phyloP scores from a whole-genome alignment of 2,329 filamentous ascomycete species.

The Alternaria alternata region DNA sequence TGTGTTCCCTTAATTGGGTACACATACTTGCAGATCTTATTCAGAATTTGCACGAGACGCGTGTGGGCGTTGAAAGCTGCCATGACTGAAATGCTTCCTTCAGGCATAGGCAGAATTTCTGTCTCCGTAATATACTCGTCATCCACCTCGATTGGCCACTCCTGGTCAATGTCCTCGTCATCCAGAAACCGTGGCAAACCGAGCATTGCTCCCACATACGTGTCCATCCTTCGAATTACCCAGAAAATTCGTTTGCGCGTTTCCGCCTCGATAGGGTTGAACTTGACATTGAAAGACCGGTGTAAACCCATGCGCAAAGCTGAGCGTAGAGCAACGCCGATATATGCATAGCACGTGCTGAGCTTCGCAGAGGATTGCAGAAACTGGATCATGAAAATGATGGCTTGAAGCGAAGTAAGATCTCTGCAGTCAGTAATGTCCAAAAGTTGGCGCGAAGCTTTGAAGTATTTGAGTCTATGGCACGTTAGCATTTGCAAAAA shows the following conservation, averaged over 20 bases:
- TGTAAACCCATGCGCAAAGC: conserved; percentile 61
- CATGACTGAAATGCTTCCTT: conserved; percentile 64
- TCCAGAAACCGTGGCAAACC: conserved; percentile 59
- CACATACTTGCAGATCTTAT: conserved; percentile 70
- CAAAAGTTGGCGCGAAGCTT: conserved; percentile 57
- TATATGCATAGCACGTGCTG: conserved; percentile 62
- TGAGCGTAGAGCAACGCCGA: conserved; percentile 60
- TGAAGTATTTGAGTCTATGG: conserved; percentile 58
- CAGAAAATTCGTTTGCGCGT: conserved; percentile 61
- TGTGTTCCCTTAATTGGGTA: conserved; percentile 67
- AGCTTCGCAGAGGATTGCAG: conserved; percentile 62
- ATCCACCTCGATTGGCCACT: conserved; percentile 57
- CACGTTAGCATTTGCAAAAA: conserved; percentile 22
- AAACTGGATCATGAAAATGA: conserved; percentile 63
- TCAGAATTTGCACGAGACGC: conserved; percentile 63
- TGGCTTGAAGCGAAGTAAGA: conserved; percentile 59
- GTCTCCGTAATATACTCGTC: conserved; percentile 61
- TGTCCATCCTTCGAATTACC: conserved; percentile 61
- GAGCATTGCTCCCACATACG: conserved; percentile 61
- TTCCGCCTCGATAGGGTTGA: conserved; percentile 59
- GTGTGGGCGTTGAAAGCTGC: conserved; percentile 69
- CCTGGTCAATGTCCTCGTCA: conserved; percentile 60
- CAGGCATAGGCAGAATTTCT: conserved; percentile 62
- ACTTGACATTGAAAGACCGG: conserved; percentile 57
- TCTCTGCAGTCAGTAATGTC: conserved; percentile 63